These are phyloP conservation scores for Arachis hypogaea DNA, from an alignment of 306 rosid species.

Conservation along the genomic window DNA sequence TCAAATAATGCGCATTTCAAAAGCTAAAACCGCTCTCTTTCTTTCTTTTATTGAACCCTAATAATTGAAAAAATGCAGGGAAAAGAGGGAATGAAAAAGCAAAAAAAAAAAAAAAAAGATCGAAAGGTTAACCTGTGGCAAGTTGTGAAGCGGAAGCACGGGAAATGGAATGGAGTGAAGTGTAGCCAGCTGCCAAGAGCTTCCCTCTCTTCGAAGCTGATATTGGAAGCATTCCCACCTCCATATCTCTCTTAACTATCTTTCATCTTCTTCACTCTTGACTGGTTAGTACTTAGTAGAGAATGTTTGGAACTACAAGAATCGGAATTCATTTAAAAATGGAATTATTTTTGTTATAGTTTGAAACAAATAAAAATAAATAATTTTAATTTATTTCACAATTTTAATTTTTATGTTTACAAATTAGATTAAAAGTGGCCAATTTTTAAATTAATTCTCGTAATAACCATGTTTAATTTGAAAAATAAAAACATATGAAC, in stretches of 20 bases:
- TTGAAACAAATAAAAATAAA: no score
- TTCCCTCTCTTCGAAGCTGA: conserved; percentile 81
- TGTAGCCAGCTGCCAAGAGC: conserved; percentile 76
- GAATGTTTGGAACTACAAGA: no score
- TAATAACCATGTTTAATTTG: no score
- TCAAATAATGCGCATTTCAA: conserved; percentile 18
- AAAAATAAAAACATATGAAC: no score
- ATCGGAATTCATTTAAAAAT: no score
- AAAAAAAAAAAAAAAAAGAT: neutral
- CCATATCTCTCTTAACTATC: conserved; percentile 46
- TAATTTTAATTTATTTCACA: no score
- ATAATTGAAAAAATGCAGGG: conserved; percentile 8
- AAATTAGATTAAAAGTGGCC: no score
- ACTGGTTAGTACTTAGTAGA: no score
- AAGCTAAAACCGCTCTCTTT: neutral
- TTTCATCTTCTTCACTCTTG: neutral
- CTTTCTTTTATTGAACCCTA: no score
- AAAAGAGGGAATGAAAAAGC: neutral
- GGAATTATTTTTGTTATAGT: no score
- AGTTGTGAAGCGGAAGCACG: conserved; percentile 57
- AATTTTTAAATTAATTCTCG: no score
- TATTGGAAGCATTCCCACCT: conserved; percentile 78
- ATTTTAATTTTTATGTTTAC: no score
- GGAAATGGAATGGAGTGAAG: conserved; percentile 59
- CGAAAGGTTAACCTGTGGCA: conserved; percentile 60